Conservation (phyloP, 148 eudicot genomes). For the Silene latifolia region DNA sequence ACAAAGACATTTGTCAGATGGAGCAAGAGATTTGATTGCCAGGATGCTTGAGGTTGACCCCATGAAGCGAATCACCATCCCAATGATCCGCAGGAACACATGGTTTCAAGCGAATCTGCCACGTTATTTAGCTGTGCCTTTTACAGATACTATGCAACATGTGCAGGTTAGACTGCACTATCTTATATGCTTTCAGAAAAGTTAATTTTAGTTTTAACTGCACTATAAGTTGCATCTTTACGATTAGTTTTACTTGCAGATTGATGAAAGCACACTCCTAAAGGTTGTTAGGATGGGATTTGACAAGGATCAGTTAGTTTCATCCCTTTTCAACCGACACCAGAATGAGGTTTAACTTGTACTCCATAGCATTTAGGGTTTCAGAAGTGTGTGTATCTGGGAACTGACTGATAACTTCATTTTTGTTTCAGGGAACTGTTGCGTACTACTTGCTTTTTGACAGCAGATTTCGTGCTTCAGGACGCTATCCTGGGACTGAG, state of each 20-base stretch:
- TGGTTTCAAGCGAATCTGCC: slow-evolving; percentile 97
- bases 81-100: slow-evolving; percentile 72
- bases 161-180: slow-evolving; percentile 84
- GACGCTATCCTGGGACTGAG: slow-evolving; percentile 87
- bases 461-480: slow-evolving; percentile 67
- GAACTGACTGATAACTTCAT: slow-evolving; percentile 1
- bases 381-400: not conserved
- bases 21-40: slow-evolving; percentile 89
- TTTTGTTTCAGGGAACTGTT: slow-evolving; percentile 71
- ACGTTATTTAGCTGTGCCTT: slow-evolving; percentile 88
- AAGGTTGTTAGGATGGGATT: slow-evolving; percentile 68
- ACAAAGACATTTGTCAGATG: slow-evolving; percentile 83
- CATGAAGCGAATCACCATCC: slow-evolving; percentile 86
- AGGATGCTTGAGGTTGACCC: slow-evolving; percentile 98
- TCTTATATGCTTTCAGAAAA: slow-evolving; percentile 10
- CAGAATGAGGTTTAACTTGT: slow-evolving; percentile 67
- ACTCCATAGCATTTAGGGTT: not conserved
- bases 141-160: slow-evolving; percentile 85
- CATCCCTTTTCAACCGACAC: slow-evolving; percentile 59
- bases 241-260: slow-evolving; percentile 33
- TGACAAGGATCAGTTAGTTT: slow-evolving; percentile 57
- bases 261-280: slow-evolving; percentile 69
- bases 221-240: not conserved
- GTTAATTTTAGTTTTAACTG: not conserved
- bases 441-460: slow-evolving; percentile 91